Conservation (phyloP, 75 land plant species). For the Cryptomeria japonica region DNA sequence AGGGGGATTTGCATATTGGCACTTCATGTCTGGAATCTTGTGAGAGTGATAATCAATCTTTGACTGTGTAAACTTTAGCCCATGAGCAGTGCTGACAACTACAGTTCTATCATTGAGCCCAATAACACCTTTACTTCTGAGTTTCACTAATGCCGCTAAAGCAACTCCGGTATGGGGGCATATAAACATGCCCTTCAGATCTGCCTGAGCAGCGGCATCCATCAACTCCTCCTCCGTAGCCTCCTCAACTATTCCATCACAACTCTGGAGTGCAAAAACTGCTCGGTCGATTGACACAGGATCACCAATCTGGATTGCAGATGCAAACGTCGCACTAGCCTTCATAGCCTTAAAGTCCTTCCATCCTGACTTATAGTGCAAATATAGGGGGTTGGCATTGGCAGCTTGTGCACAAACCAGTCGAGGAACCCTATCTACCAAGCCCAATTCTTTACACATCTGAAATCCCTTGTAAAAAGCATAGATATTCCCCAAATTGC, state of each 20-base stretch:
- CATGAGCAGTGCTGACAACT: slow-evolving; percentile 96
- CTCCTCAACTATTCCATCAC: slow-evolving; percentile 89
- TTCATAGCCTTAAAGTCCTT: slow-evolving; percentile 64
- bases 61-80: slow-evolving; percentile 89
- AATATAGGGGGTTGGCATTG: slow-evolving; percentile 87
- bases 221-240: slow-evolving; percentile 95
- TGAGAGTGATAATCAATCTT: slow-evolving; percentile 84
- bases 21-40: slow-evolving; percentile 63
- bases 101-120: slow-evolving; percentile 72
- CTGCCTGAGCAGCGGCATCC: slow-evolving; percentile 83
- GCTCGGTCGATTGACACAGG: slow-evolving; percentile 94
- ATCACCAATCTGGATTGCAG: slow-evolving; percentile 93
- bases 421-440: slow-evolving; percentile 76
- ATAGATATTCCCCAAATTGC: slow-evolving; percentile 90
- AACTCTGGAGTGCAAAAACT: slow-evolving; percentile 64
- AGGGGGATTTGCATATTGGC: slow-evolving; percentile 83
- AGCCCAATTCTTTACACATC: slow-evolving; percentile 86
- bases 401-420: slow-evolving; percentile 95
- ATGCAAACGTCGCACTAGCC: slow-evolving; percentile 77
- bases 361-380: slow-evolving; percentile 77
- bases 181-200: slow-evolving; percentile 86
- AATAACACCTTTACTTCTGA: slow-evolving; percentile 67
- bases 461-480: slow-evolving; percentile 91
- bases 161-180: slow-evolving; percentile 99
- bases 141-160: slow-evolving; percentile 69